Evolutionary conservation across 139 green algal genomes (phyloP), one percentile per base, ranked within the genome.

Genomic region (Tetradesmus obliquus): DNA sequence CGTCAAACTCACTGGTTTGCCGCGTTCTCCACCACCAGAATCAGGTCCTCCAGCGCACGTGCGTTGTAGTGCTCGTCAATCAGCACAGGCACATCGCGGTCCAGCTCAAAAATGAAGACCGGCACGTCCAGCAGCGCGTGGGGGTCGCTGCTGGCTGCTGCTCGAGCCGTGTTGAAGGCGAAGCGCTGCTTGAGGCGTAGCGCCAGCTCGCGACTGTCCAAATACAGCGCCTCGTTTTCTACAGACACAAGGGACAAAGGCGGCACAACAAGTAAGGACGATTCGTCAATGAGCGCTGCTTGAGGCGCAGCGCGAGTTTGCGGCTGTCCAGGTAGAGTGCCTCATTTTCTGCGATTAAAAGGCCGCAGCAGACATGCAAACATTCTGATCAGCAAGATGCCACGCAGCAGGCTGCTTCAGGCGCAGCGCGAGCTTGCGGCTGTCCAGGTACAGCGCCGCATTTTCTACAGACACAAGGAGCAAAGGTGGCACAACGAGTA

Each of bases 31-130:
- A 97, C 93, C 17, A 96, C 95, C 22, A 97, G 53, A 10, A 97
- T 87, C 94, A 97, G 96, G 91, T 97, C 91, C 54, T 95, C 91
- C 55, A 97, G 91, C 7, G 94, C 93, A 58, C 90, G 87, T 20
- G 95, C 96, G 57, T 95, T 95, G 90, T 96, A 97, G 90, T 97
- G 93, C 91, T 94, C 88, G 84, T 97, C 96, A 76, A 97, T 94
- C 79, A 97, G 91, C 24, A 97, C 81, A 0, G 96, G 90, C 4
- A 57, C 7, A 54, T 96, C 93, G 10, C 94, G 55, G 8, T 94
- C 79, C 8, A 97, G 66, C 86, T 93, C 85, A 13, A 97, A 94
- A 6, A 97, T 87, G 86, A 96, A 97, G 12, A 97, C 91, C 2
- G 94, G 95, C 32, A 97, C 89, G 55, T 92, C 89, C 66, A 92